A percentile compares a stretch with the other conserved stretches of the same genome.
Conservation (phyloP, 129 eudicot genomes). For the Helichrysum umbraculigerum region DNA sequence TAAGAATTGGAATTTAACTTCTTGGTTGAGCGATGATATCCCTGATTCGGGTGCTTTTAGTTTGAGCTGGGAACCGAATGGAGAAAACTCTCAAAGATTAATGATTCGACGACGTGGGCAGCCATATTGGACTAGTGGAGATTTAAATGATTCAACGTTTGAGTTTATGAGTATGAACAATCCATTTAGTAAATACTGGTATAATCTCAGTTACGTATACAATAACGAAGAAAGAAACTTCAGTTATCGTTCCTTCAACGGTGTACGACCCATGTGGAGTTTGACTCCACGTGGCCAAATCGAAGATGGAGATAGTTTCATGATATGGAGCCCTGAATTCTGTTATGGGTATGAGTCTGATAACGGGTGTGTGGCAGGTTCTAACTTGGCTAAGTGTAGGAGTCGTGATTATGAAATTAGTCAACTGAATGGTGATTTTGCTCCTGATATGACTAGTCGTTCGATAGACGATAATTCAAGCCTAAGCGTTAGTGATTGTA, state of each 20-base stretch:
- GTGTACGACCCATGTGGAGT: slow-evolving; percentile 9
- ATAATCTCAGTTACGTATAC: slow-evolving; percentile 26
- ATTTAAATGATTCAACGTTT: slow-evolving; percentile 11
- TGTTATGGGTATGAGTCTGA: slow-evolving; percentile 29
- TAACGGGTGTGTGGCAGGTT: slow-evolving; percentile 21
- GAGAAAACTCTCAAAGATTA: not conserved
- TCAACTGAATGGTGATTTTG: slow-evolving; percentile 17
- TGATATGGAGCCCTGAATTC: slow-evolving; percentile 1
- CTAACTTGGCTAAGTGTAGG: slow-evolving; percentile 27
- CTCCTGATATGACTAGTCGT: not conserved
- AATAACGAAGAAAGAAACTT: slow-evolving; percentile 31
- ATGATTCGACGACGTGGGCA: slow-evolving; percentile 24
- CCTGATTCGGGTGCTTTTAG: slow-evolving; percentile 35
- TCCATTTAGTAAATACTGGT: not conserved
- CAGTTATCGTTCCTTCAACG: not conserved
- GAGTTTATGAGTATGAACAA: slow-evolving; percentile 20
- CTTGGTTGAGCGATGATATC: slow-evolving; percentile 24
- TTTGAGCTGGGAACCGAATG: slow-evolving; percentile 27
- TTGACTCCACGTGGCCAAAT: slow-evolving; percentile 24
- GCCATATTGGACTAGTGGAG: slow-evolving; percentile 26
- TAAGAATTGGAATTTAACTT: slow-evolving; percentile 26
- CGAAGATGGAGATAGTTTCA: not conserved
- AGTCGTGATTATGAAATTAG: slow-evolving; percentile 9
- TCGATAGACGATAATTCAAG: slow-evolving; percentile 11
- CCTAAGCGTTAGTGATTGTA: slow-evolving; percentile 50